phyloP scores from a whole-genome alignment of 2,329 filamentous ascomycete species.

The Xylaria sp. region DNA sequence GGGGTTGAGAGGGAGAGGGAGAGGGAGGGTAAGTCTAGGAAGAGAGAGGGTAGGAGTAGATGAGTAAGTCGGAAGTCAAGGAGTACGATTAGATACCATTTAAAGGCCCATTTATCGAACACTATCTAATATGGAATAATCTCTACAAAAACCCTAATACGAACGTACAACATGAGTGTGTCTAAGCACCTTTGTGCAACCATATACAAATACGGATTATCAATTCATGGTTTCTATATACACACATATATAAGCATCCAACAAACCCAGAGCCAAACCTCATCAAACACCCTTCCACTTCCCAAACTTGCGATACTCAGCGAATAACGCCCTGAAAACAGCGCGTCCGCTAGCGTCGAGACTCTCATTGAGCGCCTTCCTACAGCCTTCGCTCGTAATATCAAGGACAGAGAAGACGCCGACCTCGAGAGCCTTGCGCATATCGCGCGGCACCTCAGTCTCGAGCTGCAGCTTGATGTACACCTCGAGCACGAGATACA shows the following conservation, averaged over 20 bases:
- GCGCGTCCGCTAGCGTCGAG: constrained; percentile 69
- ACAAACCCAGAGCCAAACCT: background rate
- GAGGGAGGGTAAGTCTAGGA: constrained; percentile 14
- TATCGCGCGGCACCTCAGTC: constrained; percentile 56
- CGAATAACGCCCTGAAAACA: constrained; percentile 68
- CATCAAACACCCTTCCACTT: constrained; percentile 68
- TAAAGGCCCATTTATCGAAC: background rate
- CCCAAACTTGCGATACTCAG: constrained; percentile 70
- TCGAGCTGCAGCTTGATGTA: constrained; percentile 72
- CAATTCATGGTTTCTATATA: background rate
- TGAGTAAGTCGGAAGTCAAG: background rate
- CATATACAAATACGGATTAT: constrained; percentile 7
- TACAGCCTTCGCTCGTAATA: constrained; percentile 65
- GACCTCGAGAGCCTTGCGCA: constrained; percentile 67
- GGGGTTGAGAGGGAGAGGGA: constrained; percentile 31
- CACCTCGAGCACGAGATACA: constrained; percentile 68
- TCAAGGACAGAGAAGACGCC: constrained; percentile 69
- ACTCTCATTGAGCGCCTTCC: constrained; percentile 68
- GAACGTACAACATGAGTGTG: background rate
- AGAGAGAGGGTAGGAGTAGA: background rate
- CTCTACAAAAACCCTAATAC: background rate
- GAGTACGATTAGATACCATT: background rate
- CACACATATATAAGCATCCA: background rate
- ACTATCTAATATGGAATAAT: background rate
- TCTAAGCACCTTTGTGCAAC: background rate